Conservation (phyloP, 352 stramenopile genomes). For the Pythium volutum region DNA sequence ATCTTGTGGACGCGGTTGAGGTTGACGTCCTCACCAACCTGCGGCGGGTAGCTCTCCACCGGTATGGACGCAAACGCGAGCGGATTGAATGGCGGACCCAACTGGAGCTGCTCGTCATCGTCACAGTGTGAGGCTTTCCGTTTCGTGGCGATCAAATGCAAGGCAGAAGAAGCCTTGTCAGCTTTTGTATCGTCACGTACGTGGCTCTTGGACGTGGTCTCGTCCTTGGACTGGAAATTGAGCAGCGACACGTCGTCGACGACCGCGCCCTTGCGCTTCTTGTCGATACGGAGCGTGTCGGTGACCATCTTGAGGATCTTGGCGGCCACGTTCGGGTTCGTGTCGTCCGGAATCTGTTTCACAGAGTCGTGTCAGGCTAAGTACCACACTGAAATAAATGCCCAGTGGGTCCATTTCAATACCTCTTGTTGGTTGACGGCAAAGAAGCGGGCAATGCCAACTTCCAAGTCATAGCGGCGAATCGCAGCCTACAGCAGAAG, state of each 20-base stretch:
- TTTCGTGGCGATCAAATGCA: constrained; percentile 9
- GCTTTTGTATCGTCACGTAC: constrained; percentile 27
- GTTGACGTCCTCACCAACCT: constrained; percentile 70
- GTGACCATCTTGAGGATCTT: constrained; percentile 73
- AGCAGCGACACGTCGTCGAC: constrained; percentile 70
- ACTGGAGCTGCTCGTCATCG: constrained; percentile 43
- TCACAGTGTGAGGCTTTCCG: constrained; percentile 18
- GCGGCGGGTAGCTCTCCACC: constrained; percentile 73
- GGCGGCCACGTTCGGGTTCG: constrained; percentile 54
- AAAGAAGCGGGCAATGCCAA: constrained; percentile 73
- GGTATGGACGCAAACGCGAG: constrained; percentile 64
- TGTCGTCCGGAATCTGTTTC: constrained; percentile 55
- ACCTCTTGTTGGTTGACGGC: constrained; percentile 62
- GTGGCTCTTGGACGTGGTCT: constrained; percentile 38
- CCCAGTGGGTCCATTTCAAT: too few relatives aligned
- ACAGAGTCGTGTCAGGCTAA: too few relatives aligned
- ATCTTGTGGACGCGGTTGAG: constrained; percentile 71
- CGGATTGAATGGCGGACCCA: constrained; percentile 64
- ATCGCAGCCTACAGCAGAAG: constrained; percentile 37
- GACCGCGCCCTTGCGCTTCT: constrained; percentile 45
- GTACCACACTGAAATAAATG: too few relatives aligned
- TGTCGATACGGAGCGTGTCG: constrained; percentile 65
- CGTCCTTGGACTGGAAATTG: constrained; percentile 62
- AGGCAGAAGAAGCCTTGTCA: constrained; percentile 10
- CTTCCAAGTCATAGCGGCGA: constrained; percentile 72